Evolutionary conservation across 805 yeast genomes (phyloP).

Genomic region (Barnettozyma wickerhamii): DNA sequence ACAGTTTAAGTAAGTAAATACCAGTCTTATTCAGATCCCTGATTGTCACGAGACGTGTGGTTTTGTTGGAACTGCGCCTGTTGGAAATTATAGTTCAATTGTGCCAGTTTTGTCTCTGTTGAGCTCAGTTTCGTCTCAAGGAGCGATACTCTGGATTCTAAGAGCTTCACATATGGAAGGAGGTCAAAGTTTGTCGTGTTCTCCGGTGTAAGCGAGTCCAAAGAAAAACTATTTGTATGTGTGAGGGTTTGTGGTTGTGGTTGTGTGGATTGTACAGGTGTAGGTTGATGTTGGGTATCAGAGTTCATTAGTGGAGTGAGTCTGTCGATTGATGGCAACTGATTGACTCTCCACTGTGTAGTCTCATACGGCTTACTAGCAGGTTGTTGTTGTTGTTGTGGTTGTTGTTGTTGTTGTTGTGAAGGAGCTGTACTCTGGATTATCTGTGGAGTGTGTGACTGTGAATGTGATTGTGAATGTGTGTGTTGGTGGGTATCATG

Average conservation of each 20-base stretch:
- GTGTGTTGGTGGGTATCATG: conserved; percentile 5
- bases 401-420: background rate
- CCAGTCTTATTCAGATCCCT: no score
- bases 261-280: conserved; percentile 1
- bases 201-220: conserved; percentile 4
- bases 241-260: background rate
- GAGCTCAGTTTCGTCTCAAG: conserved; percentile 18
- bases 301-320: conserved; percentile 7
- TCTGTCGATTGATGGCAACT: conserved; percentile 11
- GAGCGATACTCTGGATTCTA: conserved; percentile 19
- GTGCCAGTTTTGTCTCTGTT: conserved; percentile 21
- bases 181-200: conserved; percentile 10
- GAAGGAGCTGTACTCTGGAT: no score
- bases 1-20: no score
- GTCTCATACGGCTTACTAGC: conserved; percentile 8
- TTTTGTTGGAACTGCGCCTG: conserved; percentile 2
- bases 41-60: conserved; percentile 2
- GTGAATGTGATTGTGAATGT: background rate
- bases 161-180: conserved; percentile 19
- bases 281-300: background rate
- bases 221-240: background rate
- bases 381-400: background rate
- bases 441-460: no score
- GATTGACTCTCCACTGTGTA: conserved; percentile 12
- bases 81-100: conserved; percentile 16